phyloP scores from a whole-genome alignment of 2,329 filamentous ascomycete species.

The Cladosporium sp. region DNA sequence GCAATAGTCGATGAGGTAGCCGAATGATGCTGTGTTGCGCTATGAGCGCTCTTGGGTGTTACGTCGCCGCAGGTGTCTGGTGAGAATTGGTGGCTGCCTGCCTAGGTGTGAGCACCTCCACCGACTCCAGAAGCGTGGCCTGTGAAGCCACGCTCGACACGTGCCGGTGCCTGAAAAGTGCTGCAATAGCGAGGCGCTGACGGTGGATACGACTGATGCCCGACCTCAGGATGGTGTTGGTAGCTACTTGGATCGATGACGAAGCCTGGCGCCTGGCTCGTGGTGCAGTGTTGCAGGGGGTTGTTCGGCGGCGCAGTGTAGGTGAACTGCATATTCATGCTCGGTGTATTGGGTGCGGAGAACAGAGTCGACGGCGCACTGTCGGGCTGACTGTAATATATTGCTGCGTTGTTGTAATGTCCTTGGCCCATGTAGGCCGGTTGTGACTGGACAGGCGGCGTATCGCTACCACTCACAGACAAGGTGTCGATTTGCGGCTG shows the following conservation, averaged over 20 bases:
- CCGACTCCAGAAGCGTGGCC: constrained; percentile 9
- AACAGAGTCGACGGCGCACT: background rate
- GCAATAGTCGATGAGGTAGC: background rate
- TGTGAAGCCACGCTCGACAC: constrained; percentile 7
- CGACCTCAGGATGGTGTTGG: background rate
- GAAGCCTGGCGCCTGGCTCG: background rate
- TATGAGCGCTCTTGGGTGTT: background rate
- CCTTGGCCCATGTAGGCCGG: background rate
- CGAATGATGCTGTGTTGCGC: background rate
- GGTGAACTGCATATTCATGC: background rate
- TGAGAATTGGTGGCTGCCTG: background rate
- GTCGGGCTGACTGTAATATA: background rate
- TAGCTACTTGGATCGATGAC: background rate
- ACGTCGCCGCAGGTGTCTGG: background rate
- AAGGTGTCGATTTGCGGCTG: constrained; percentile 20
- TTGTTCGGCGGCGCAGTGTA: background rate
- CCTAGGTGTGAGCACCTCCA: constrained; percentile 4
- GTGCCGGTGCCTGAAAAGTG: constrained; percentile 5
- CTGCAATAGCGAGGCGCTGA: background rate
- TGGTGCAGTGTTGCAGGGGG: background rate
- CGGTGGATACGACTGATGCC: background rate
- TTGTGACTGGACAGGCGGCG: background rate
- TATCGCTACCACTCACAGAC: background rate
- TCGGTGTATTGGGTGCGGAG: background rate
- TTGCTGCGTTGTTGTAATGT: background rate